Percentiles rank a stretch among this genome's conserved stretches.
Conservation (phyloP, 305 asterid genomes). For the Fraxinus ornus region DNA sequence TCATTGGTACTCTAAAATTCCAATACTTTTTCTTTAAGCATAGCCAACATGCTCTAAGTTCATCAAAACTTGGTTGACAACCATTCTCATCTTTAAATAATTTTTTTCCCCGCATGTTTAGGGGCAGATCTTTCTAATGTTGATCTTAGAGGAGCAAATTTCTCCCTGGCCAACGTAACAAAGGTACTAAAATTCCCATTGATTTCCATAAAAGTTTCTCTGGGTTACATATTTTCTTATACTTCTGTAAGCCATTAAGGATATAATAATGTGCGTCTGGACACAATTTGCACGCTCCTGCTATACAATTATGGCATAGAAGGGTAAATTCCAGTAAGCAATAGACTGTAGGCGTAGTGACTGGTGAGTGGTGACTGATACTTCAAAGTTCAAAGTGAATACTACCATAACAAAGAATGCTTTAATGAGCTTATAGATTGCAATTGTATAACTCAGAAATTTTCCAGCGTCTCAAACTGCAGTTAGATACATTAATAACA, state of each 20-base stretch:
- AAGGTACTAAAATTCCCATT: conserved; percentile 49
- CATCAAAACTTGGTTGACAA: neutral
- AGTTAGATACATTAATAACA: no score
- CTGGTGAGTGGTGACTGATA: no score
- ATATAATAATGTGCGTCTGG: neutral
- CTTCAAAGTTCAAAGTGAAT: no score
- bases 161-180: conserved; percentile 83
- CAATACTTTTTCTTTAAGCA: neutral
- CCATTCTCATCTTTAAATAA: neutral
- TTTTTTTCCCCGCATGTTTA: conserved; percentile 27
- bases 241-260: neutral
- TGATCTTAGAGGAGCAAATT: conserved; percentile 93
- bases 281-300: neutral
- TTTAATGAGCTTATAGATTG: no score
- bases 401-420: no score
- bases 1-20: neutral
- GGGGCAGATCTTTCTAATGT: conserved; percentile 95
- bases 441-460: no score
- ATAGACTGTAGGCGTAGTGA: no score
- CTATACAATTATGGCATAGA: neutral
- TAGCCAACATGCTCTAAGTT: neutral
- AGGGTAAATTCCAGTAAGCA: no score
- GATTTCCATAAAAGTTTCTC: neutral
- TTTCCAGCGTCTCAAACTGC: no score
- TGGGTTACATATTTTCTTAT: neutral